These are phyloP conservation scores for Triticum monococcum DNA, from an alignment of 176 grass and related monocot genomes.

Conservation along the genomic window DNA sequence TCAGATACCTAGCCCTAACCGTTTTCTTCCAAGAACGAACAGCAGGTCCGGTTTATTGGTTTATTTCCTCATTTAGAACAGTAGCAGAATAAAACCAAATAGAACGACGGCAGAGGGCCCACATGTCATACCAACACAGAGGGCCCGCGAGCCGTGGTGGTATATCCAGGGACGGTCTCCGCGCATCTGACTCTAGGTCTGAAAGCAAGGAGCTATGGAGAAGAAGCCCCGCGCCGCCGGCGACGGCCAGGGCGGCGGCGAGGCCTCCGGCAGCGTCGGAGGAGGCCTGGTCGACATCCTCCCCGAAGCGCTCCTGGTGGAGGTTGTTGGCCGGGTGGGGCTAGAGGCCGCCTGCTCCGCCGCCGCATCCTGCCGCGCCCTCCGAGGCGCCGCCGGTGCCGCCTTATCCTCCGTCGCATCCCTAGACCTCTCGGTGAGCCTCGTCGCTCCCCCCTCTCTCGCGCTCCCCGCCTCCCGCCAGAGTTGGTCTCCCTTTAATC, in stretches of 20 bases:
- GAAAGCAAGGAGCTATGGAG: slow-evolving; percentile 37
- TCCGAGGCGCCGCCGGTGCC: slow-evolving; percentile 33
- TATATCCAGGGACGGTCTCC: neutral
- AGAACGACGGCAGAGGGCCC: neutral
- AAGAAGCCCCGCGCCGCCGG: slow-evolving; percentile 42
- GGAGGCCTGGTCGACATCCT: slow-evolving; percentile 49
- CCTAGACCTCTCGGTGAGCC: slow-evolving; percentile 37
- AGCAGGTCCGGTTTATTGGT: too few species aligned
- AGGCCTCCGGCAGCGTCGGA: neutral
- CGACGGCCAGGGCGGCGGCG: slow-evolving; percentile 11
- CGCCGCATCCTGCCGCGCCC: slow-evolving; percentile 72
- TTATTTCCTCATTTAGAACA: too few species aligned
- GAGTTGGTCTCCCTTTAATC: slow-evolving; percentile 25
- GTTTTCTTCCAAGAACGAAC: too few species aligned
- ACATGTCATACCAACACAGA: neutral
- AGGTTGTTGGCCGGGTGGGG: slow-evolving; percentile 65
- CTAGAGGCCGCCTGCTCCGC: slow-evolving; percentile 75
- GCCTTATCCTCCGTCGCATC: slow-evolving; percentile 24
- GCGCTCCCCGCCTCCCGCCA: neutral
- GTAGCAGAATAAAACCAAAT: neutral
- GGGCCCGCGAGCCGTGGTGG: neutral
- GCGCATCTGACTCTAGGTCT: slow-evolving; percentile 10
- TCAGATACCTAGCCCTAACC: too few species aligned
- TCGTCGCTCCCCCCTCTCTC: neutral
- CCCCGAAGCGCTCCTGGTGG: slow-evolving; percentile 67